These are phyloP conservation scores for Trichoderma parareesei DNA, from an alignment of 495 filamentous ascomycete genomes.

Conservation along the genomic window DNA sequence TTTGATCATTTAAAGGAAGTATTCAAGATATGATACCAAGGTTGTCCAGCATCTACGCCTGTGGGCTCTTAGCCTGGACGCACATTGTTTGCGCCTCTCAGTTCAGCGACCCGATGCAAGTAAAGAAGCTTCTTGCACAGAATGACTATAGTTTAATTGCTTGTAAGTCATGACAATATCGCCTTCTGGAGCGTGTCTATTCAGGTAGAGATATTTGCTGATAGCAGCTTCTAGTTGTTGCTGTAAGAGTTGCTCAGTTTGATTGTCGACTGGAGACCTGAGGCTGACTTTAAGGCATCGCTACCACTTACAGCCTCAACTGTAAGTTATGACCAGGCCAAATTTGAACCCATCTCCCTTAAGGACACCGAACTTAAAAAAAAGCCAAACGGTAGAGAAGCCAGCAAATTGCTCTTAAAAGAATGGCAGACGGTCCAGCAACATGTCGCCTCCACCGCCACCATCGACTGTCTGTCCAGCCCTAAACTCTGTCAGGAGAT, in stretches of 20 bases:
- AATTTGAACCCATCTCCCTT: too few relatives aligned
- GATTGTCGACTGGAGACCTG: neutral
- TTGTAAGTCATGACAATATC: neutral
- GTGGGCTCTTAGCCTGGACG: neutral
- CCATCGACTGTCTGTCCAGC: constrained; percentile 35
- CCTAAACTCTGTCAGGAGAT: constrained; percentile 30
- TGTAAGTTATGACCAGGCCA: neutral
- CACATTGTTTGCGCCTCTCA: neutral
- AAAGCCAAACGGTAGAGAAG: constrained; percentile 10
- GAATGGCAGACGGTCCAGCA: constrained; percentile 30
- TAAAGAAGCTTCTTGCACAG: constrained; percentile 24
- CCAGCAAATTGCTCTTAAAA: constrained; percentile 29
- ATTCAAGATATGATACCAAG: neutral
- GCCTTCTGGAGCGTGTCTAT: too few relatives aligned
- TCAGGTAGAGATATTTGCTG: neutral
- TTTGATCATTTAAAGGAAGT: too few relatives aligned
- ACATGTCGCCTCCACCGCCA: constrained; percentile 23
- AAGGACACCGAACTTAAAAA: neutral
- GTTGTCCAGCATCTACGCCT: neutral
- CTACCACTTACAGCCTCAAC: neutral
- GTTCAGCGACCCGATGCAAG: neutral
- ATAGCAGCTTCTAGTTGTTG: neutral
- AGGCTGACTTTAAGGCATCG: neutral
- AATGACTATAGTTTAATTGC: constrained; percentile 25
- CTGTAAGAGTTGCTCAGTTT: neutral